Base-by-base conservation (phyloP, 805 yeast genomes). In the Pichia nanzhaoensis region DNA sequence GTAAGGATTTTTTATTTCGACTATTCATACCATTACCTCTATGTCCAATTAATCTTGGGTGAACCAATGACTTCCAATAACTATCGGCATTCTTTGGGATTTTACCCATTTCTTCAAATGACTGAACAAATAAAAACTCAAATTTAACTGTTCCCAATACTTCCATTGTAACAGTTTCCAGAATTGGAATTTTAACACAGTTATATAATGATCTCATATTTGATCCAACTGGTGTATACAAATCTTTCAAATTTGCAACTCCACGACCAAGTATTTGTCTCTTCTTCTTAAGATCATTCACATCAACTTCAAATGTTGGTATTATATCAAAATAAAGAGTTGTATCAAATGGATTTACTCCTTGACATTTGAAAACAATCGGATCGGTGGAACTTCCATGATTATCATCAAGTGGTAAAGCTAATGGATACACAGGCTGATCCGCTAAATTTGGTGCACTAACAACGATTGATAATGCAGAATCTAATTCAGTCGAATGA, bases 31-130 rank as follows among this genome's bases (percentile, higher is more conserved):
- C 98, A 51, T 88, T 70, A 5, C 98, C 98, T 57, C 98, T 77
- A 64, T 91, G 98, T 2, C 98, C 98, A 65, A 91, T 91, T 21
- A 91, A 95, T 48, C 96, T 73, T 1, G 96, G 86, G 0, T 91
- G 77, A 4, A 85, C 89, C 44, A 88, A 68, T 13, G 93, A 87
- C 57, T 84, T 86, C 97, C 97, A 91, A 65, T 89, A 90, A 1
- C 93, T 82, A 43, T 85, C 84, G 1, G 87, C 75, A 54, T 84
- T 69, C 50, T 64, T 71, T n/a, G 83, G 65, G 10, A 75, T 73
- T 80, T 83, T 77, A 34, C 75, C 73, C 8, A 80, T 79, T 59
- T 88, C 95, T 32, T 60, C 58, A 57, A 90, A 91, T 2, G 96
- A 82, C 12, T 73, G 77, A 4, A 87, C 83, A 36, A 81, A 63